Evolutionary conservation across 2,329 filamentous ascomycete genomes (phyloP).

Genomic region (Neopestalotiopsis clavispora): DNA sequence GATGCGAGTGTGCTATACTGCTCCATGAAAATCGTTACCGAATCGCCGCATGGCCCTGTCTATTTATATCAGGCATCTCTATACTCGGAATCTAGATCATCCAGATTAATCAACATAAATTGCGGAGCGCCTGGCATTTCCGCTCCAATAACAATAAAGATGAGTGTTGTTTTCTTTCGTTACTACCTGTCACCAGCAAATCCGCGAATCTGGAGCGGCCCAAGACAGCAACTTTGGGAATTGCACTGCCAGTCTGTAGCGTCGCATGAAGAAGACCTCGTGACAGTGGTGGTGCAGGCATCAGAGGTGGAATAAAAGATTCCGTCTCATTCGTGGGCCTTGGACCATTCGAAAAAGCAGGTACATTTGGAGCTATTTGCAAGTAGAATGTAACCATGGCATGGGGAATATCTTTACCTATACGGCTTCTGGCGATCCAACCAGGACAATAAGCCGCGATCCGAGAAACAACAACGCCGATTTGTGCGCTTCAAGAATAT

Average conservation of each 20-base stretch:
- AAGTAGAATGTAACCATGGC: neutral
- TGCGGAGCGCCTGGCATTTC: neutral
- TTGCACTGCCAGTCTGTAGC: neutral
- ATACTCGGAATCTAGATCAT: neutral
- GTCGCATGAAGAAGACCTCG: neutral
- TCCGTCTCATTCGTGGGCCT: neutral
- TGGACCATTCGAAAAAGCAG: neutral
- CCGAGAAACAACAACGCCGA: neutral
- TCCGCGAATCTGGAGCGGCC: neutral
- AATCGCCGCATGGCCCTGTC: neutral
- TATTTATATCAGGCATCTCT: neutral
- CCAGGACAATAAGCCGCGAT: neutral
- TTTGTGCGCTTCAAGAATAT: neutral
- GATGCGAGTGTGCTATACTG: neutral
- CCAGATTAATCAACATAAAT: neutral
- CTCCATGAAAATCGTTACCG: neutral
- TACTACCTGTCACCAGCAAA: neutral
- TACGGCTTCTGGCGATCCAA: neutral
- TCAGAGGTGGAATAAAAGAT: constrained; percentile 1
- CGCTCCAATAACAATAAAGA: neutral
- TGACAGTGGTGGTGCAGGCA: neutral
- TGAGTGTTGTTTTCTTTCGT: neutral
- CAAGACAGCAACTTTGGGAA: neutral
- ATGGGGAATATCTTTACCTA: neutral
- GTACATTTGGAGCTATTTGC: constrained; percentile 2